Evolutionary conservation across 306 rosid species (phyloP), one percentile per base, ranked within the genome.

Genomic region (Malus sylvestris): DNA sequence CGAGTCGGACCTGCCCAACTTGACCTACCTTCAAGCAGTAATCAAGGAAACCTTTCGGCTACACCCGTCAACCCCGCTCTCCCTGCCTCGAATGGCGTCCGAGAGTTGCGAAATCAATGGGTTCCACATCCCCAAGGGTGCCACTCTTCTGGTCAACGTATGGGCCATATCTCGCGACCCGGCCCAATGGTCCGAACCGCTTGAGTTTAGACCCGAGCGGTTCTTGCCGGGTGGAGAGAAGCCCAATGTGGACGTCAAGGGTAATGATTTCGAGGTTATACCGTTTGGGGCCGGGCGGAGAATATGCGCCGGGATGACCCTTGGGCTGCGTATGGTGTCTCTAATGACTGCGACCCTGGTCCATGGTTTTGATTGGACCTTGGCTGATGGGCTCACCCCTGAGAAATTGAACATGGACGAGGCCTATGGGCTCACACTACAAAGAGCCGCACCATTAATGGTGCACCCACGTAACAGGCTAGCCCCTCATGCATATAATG

Each of bases 61-160:
- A 18, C 98, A 93, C 81, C 97, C 98, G 1, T 77, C 98, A n/a
- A 89, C 98, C 13, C 98, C 98, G 0, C 91, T 93, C n/a, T 91
- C 97, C 2, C 79, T 93, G 0, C 98, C 98, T 1, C 89, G 93
- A 0, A 72, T 85, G 19, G 89, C 91, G 0, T 20, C 83, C 0
- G 74, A 93, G 3, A 85, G 86, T 30, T 87, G 92, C 68, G 86
- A 85, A n/a, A 71, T 91, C 77, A 72, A 82, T 12, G 83, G 88
- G 25, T 86, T 82, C 72, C 91, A 86, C 70, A 91, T 93, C 22
- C 96, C 92, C 0, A 91, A 91, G 55, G 96, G 91, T 13, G 72
- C 97, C 60, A 93, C 98, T 4, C 82, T 93, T 1, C 35, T 91
- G 45, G 98, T 91, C 20, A 90, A 93, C 25, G 85, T 90, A 1